phyloP scores from a whole-genome alignment of 148 eudicot species.

The Salicornia ramosissima region DNA sequence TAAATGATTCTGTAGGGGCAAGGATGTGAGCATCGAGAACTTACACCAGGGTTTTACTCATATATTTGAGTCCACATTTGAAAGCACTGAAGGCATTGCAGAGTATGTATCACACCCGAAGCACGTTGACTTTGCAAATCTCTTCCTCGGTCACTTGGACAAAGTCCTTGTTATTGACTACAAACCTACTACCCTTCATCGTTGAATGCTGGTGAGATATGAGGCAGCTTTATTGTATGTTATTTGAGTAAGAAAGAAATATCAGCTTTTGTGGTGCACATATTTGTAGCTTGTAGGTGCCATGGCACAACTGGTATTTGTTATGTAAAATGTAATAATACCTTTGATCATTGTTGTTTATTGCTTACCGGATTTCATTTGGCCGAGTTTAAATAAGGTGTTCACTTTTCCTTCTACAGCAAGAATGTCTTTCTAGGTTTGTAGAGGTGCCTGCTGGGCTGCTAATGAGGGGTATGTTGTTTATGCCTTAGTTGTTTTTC shows the following conservation, averaged over 20 bases:
- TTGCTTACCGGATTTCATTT: too few species aligned
- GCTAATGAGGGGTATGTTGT: too few species aligned
- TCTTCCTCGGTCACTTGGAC: slow-evolving; percentile 40
- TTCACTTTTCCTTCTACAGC: too few species aligned
- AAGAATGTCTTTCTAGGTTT: too few species aligned
- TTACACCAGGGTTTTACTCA: slow-evolving; percentile 86
- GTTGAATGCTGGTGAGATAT: slow-evolving; percentile 21
- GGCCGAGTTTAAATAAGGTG: too few species aligned
- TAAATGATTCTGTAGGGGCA: slow-evolving; percentile 49
- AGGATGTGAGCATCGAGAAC: slow-evolving; percentile 69
- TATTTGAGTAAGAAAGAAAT: not conserved
- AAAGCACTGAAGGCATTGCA: slow-evolving; percentile 61
- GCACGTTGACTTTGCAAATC: slow-evolving; percentile 56
- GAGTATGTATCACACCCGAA: slow-evolving; percentile 60
- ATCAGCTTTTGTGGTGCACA: not conserved
- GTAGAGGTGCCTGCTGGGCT: too few species aligned
- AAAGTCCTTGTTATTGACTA: slow-evolving; percentile 62
- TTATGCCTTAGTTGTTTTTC: too few species aligned
- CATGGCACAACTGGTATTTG: not conserved
- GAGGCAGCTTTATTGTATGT: not conserved
- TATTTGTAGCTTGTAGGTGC: not conserved
- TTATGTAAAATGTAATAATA: too few species aligned
- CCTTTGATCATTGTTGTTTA: not conserved
- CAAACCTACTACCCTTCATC: slow-evolving; percentile 47
- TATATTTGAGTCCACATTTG: slow-evolving; percentile 70